Conservation (phyloP, 2,329 filamentous ascomycete genomes). For the Teratosphaeria pseudoeucalypti region DNA sequence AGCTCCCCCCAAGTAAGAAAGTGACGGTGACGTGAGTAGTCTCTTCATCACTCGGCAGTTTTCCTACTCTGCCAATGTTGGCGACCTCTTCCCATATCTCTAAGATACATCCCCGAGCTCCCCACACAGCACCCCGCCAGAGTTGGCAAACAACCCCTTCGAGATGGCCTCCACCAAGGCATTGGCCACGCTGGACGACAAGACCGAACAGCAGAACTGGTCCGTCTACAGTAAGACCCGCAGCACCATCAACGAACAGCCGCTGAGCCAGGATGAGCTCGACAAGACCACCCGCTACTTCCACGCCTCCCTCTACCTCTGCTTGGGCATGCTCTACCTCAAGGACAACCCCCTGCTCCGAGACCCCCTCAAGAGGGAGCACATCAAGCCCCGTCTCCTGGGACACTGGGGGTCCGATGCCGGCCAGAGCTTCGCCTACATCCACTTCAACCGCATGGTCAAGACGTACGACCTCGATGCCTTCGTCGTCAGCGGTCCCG, state of each 20-base stretch:
- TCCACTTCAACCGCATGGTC: slow-evolving; percentile 73
- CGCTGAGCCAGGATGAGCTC: slow-evolving; percentile 56
- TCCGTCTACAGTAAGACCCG: slow-evolving; percentile 21
- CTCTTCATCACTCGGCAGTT: background rate
- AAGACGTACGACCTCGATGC: slow-evolving; percentile 67
- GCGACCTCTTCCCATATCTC: background rate
- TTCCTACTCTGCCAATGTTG: background rate
- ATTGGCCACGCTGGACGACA: background rate
- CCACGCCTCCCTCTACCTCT: slow-evolving; percentile 63
- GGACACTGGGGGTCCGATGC: slow-evolving; percentile 73
- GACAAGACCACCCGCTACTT: slow-evolving; percentile 63
- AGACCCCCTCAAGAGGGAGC: slow-evolving; percentile 56
- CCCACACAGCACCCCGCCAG: background rate
- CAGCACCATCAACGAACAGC: slow-evolving; percentile 31
- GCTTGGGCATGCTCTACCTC: slow-evolving; percentile 72
- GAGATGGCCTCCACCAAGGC: background rate
- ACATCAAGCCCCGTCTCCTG: slow-evolving; percentile 63
- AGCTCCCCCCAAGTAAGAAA: background rate
- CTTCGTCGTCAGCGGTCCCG: slow-evolving; percentile 65
- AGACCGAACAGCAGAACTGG: slow-evolving; percentile 17
- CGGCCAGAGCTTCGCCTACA: slow-evolving; percentile 72
- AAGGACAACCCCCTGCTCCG: slow-evolving; percentile 61
- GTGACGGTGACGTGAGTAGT: background rate
- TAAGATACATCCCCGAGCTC: background rate
- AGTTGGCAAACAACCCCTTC: background rate